phyloP scores from a whole-genome alignment of 306 rosid genomes.

The Quercus engelmannii region DNA sequence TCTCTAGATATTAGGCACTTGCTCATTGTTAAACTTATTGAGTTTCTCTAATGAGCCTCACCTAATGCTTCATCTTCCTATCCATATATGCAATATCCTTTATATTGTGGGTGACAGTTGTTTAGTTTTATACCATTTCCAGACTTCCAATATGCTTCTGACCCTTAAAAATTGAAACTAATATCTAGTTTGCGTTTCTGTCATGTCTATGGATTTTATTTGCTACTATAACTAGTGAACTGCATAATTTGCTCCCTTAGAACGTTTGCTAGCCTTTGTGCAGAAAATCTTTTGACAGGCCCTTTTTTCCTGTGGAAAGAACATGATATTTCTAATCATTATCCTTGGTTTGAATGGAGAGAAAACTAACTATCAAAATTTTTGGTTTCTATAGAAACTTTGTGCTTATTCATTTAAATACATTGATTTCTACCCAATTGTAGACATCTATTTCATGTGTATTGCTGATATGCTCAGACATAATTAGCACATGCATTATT shows the following conservation, averaged over 20 bases:
- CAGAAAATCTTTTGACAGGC: background rate
- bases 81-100: background rate
- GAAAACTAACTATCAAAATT: background rate
- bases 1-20: background rate
- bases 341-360: background rate
- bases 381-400: background rate
- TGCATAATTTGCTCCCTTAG: background rate
- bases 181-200: background rate
- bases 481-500: slow-evolving; percentile 4
- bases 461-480: background rate
- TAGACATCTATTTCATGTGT: background rate
- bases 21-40: background rate
- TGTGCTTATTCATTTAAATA: background rate
- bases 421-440: background rate
- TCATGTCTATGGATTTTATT: background rate
- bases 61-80: background rate
- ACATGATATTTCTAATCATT: background rate
- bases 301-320: background rate
- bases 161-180: background rate
- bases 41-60: background rate
- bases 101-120: background rate
- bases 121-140: background rate
- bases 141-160: background rate
- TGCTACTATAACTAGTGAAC: background rate
- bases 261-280: background rate